Percentiles rank a stretch among this genome's conserved stretches.
These are phyloP conservation scores for Thoreauomyces humboldtii DNA, from an alignment of 192 early-diverging fungal genomes.

Conservation along the genomic window DNA sequence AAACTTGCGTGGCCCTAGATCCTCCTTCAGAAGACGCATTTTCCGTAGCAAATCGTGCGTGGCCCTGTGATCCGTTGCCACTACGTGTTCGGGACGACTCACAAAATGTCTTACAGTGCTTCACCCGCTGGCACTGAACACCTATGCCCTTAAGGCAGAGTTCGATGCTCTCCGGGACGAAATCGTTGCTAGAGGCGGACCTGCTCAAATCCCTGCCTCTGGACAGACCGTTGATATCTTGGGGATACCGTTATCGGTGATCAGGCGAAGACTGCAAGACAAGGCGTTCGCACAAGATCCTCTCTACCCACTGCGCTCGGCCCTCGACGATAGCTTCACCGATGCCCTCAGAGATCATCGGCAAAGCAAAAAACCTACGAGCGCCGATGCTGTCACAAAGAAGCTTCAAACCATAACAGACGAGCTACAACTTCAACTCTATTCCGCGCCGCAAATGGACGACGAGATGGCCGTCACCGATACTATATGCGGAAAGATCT, in stretches of 20 bases:
- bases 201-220: too few relatives aligned
- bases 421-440: slow-evolving; percentile 11
- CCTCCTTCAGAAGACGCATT: too few relatives aligned
- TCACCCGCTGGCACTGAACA: slow-evolving; percentile 1
- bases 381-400: not conserved
- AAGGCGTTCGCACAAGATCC: not conserved
- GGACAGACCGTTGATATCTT: too few relatives aligned
- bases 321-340: not conserved
- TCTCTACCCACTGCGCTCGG: not conserved
- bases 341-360: not conserved
- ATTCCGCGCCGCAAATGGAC: not conserved
- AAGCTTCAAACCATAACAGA: slow-evolving; percentile 8
- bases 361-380: not conserved
- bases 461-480: slow-evolving; percentile 1
- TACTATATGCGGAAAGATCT: slow-evolving; percentile 14
- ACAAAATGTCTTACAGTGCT: not conserved
- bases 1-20: too few relatives aligned
- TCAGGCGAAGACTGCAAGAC: too few relatives aligned
- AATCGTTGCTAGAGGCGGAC: not conserved
- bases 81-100: too few relatives aligned
- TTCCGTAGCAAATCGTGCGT: too few relatives aligned
- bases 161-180: not conserved
- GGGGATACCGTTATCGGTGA: too few relatives aligned
- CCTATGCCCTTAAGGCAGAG: not conserved
- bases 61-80: too few relatives aligned